Evolutionary conservation across 495 filamentous ascomycete species (phyloP).

Genomic region (Ascobolus immersus): DNA sequence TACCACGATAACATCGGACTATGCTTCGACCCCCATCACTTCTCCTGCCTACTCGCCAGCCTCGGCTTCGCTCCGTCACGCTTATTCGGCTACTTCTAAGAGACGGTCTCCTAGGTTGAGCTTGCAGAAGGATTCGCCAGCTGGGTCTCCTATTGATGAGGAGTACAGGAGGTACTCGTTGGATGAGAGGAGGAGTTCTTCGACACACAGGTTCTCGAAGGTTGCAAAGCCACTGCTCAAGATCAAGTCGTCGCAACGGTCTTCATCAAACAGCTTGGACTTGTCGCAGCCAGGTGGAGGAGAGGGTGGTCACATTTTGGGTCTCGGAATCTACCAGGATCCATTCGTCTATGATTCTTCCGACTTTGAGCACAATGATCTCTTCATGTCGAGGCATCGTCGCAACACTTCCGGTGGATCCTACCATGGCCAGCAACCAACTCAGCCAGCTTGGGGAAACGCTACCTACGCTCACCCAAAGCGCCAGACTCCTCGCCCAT

Average conservation of each 20-base stretch:
- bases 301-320: conserved; percentile 11
- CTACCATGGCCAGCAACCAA: conserved; percentile 7
- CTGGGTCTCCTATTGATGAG: no score
- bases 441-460: conserved; percentile 9
- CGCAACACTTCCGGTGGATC: conserved; percentile 15
- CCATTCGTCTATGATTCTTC: conserved; percentile 13
- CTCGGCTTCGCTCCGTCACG: no score
- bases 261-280: conserved; percentile 12
- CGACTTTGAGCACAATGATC: conserved; percentile 13
- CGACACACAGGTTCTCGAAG: no score
- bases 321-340: conserved; percentile 15
- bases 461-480: conserved; percentile 10
- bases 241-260: conserved; percentile 8
- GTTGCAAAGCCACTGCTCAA: conserved; percentile 16
- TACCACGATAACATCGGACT: no score
- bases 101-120: no score
- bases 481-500: conserved; percentile 14
- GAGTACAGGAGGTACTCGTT: no score
- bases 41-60: no score
- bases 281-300: conserved; percentile 16
- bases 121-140: no score
- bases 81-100: no score
- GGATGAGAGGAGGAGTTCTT: no score
- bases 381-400: conserved; percentile 9
- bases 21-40: no score